Conservation (phyloP, 2,329 filamentous ascomycete species). For the Pestalotiopsis sp. region DNA sequence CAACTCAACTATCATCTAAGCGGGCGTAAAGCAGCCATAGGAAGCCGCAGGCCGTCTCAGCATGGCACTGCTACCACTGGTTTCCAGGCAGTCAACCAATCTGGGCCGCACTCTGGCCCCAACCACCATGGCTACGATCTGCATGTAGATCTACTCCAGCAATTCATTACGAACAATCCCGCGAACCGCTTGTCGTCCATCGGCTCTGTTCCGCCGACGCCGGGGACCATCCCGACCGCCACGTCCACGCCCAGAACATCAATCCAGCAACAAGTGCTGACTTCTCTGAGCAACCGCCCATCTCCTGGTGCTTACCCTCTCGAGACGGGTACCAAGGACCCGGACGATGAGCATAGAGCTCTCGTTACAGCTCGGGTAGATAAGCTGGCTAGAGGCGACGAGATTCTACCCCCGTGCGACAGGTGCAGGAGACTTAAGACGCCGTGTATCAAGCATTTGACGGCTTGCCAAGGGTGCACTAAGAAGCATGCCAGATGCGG, state of each 20-base stretch:
- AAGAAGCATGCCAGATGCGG: conserved; percentile 89
- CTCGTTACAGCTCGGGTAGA: conserved; percentile 79
- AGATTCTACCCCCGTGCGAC: conserved; percentile 82
- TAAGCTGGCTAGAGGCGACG: conserved; percentile 71
- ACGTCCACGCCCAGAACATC: conserved; percentile 31
- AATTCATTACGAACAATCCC: conserved; percentile 43
- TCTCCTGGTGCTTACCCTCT: conserved; percentile 27
- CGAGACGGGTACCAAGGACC: conserved; percentile 30
- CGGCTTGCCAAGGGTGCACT: conserved; percentile 84
- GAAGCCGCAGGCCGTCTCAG: conserved; percentile 58
- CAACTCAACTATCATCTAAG: conserved; percentile 82
- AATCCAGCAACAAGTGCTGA: conserved; percentile 28
- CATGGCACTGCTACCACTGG: conserved; percentile 32
- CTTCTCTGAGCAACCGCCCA: conserved; percentile 28
- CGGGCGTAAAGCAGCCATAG: conserved; percentile 73
- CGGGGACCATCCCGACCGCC: conserved; percentile 28
- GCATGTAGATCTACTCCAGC: conserved; percentile 58
- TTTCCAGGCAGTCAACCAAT: conserved; percentile 38
- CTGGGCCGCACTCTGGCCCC: conserved; percentile 28
- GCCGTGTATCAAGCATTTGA: conserved; percentile 83
- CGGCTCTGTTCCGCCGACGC: conserved; percentile 33
- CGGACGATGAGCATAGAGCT: conserved; percentile 41
- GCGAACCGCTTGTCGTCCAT: conserved; percentile 30
- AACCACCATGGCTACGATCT: conserved; percentile 45
- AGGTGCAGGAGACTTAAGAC: conserved; percentile 79